A percentile compares a stretch with the other conserved stretches of the same genome.
phyloP scores from a whole-genome alignment of 2,329 filamentous ascomycete genomes.

The Didymellaceae sp. region DNA sequence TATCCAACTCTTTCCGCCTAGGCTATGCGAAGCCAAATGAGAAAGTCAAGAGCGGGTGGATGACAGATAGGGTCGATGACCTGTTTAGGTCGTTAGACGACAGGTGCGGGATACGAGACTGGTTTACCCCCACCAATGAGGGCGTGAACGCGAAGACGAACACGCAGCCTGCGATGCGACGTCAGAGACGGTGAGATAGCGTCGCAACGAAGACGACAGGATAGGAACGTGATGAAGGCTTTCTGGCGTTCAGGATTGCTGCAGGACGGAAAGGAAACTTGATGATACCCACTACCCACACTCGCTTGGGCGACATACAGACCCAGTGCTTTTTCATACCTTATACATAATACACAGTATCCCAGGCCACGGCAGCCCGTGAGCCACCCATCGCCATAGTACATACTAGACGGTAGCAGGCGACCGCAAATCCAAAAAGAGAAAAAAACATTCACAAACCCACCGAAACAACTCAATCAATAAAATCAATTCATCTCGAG shows the following conservation, averaged over 20 bases:
- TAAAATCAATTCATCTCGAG: too few species aligned
- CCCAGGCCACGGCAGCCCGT: conserved; percentile 12
- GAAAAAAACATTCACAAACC: conserved; percentile 9
- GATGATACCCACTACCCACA: conserved; percentile 22
- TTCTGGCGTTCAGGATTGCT: conserved; percentile 2
- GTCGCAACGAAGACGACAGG: not conserved
- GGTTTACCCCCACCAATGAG: conserved; percentile 40
- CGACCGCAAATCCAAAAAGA: not conserved
- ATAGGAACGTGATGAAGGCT: too few species aligned
- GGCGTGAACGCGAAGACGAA: conserved; percentile 17
- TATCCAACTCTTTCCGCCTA: conserved; percentile 38
- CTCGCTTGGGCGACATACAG: conserved; percentile 8
- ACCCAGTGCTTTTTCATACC: conserved; percentile 5
- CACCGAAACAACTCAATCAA: too few species aligned
- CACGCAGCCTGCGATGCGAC: conserved; percentile 22
- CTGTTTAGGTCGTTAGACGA: conserved; percentile 41
- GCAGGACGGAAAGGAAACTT: conserved; percentile 1
- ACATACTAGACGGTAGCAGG: not conserved
- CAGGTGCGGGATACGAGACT: conserved; percentile 42
- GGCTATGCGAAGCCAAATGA: conserved; percentile 41
- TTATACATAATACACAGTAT: not conserved
- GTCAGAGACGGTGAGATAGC: conserved; percentile 14
- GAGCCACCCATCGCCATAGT: not conserved
- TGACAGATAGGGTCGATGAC: conserved; percentile 45
- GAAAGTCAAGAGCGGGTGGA: conserved; percentile 43